Conservation (phyloP, 225 moss, liverwort and hornwort species). For the Climacium dendroides region DNA sequence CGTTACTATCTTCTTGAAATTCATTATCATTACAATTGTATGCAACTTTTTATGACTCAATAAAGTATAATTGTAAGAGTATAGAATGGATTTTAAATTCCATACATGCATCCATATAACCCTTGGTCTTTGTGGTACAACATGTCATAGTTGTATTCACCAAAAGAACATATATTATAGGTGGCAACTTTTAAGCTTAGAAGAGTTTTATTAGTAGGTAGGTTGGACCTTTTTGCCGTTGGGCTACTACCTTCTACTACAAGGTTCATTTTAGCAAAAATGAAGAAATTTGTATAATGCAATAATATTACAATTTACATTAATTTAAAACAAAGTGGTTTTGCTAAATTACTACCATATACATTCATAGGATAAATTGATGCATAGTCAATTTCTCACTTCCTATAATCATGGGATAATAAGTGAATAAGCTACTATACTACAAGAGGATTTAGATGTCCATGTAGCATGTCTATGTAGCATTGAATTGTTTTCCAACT, state of each 20-base stretch:
- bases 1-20: not conserved
- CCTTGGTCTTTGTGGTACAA: no score
- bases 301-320: not conserved
- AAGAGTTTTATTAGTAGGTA: rapidly evolving
- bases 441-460: rapidly evolving
- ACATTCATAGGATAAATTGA: rapidly evolving
- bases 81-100: not conserved
- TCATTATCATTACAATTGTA: no score
- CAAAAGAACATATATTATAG: rapidly evolving
- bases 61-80: not conserved
- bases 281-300: not conserved
- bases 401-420: rapidly evolving
- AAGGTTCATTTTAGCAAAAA: not conserved
- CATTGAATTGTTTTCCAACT: rapidly evolving
- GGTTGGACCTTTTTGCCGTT: rapidly evolving
- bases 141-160: rapidly evolving
- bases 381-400: rapidly evolving
- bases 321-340: rapidly evolving
- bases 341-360: not conserved
- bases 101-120: not conserved
- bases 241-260: rapidly evolving
- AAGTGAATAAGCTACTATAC: not conserved
- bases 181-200: rapidly evolving
- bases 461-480: not conserved
- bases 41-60: not conserved